Evolutionary conservation across 805 yeast species (phyloP), one percentile per base, ranked within the genome.

Genomic region (Saccharomycopsis babjevae): DNA sequence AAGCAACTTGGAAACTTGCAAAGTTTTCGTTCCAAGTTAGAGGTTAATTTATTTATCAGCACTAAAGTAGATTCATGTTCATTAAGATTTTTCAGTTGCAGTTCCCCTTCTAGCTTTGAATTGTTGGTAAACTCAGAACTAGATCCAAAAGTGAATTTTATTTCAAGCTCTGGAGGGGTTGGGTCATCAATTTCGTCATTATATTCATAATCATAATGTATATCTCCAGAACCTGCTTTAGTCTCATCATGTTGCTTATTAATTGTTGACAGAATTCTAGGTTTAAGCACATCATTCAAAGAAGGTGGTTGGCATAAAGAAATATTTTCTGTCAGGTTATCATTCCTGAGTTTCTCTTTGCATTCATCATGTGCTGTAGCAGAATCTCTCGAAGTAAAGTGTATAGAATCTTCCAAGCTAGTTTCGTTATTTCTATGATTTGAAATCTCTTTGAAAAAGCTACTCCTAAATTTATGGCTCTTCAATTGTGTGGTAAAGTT

Each of bases 1-100:
- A 79, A 79, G 13, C 52, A 22, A 6, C 28, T 63, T 77, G 80
- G 5, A 79, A 76, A 16, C 80, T 79, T 66, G 76, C 76, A 63
- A 76, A 72, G 58, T 76, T 79, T 65, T 77, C 78, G 59, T n/a
- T 55, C 46, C 38, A 36, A 22, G 13, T 42, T 28, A 11, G 57
- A 34, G 13, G 22, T 34, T 11, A 38, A 7, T 10, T 50, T 7
- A 5, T 20, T 30, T 20, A 20, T 28, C 30, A 18, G 30, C n/a
- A 52, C 57, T 38, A 30, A 57, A 1, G 28, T 13, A 3, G 57
- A 40, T 18, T 22, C n/a, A 5, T 38, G 8, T 10, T 15, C 16
- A 18, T 38, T 43, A 11, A 28, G 22, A 11, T 18, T 7, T 1
- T 50, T 38, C 13, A 15, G n/a, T 18, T 22, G 39, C n/a, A 18